A percentile compares a stretch with the other conserved stretches of the same genome.
Conservation (phyloP, 768 basidiomycete species). For the Pleurotus cornucopiae region DNA sequence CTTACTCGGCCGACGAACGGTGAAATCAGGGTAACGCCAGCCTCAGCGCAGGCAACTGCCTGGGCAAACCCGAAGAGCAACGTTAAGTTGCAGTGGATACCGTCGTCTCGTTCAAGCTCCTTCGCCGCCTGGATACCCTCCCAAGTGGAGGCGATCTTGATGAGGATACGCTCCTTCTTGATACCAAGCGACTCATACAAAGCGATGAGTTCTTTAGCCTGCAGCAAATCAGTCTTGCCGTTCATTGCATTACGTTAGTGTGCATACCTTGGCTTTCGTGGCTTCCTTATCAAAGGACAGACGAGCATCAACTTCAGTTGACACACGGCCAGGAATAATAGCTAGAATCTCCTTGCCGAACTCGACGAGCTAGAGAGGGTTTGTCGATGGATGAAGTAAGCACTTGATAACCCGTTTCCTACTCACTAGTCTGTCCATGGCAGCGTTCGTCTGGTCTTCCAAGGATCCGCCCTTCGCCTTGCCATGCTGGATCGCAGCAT, state of each 20-base stretch:
- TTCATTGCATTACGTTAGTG: not conserved
- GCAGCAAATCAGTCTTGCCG: not conserved
- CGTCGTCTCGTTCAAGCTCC: slow-evolving; percentile 87
- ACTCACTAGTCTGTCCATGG: slow-evolving; percentile 85
- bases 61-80: slow-evolving; percentile 98
- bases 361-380: slow-evolving; percentile 74
- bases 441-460: slow-evolving; percentile 72
- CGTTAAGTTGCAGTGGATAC: slow-evolving; percentile 98
- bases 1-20: slow-evolving; percentile 97
- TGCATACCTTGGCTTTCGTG: slow-evolving; percentile 77
- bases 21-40: slow-evolving; percentile 96
- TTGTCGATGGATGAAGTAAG: not conserved
- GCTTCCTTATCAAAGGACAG: slow-evolving; percentile 94
- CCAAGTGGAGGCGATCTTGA: slow-evolving; percentile 99
- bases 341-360: slow-evolving; percentile 94
- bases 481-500: slow-evolving; percentile 67
- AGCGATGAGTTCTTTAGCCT: slow-evolving; percentile 85
- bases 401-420: not conserved
- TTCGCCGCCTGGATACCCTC: slow-evolving; percentile 99
- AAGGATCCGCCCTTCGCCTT: slow-evolving; percentile 79
- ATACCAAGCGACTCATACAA: slow-evolving; percentile 93
- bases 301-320: slow-evolving; percentile 97
- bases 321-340: slow-evolving; percentile 97
- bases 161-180: slow-evolving; percentile 89
- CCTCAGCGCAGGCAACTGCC: slow-evolving; percentile 98